Base-by-base conservation (phyloP, 2,329 filamentous ascomycete species). In the Colletotrichum higginsianum region DNA sequence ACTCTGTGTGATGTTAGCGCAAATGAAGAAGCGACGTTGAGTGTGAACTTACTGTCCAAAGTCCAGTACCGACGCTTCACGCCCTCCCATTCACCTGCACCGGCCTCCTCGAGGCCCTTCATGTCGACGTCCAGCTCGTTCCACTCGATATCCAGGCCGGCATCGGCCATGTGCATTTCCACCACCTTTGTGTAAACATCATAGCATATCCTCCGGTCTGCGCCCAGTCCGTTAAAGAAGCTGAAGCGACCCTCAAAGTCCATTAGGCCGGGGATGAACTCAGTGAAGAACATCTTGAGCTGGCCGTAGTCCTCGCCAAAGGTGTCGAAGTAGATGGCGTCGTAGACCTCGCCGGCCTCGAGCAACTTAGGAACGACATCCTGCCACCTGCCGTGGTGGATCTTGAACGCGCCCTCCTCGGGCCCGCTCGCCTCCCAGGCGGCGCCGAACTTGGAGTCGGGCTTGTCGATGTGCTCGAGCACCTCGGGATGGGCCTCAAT, bases 281-380 rank as follows among this genome's bases (percentile, higher is more conserved):
- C 96, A 2, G 89, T 92, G 80, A 98, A 98, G 84, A 98, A 98
- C 71, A 91, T 87, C 57, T 92, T 92, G 38, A 98, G 89, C 80
- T 96, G 93, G 2, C 87, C 86, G 82, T 98, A 99, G 74, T 96
- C 94, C 83, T 99, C 96, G 8, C 95, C 96, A 81, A 98, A 98
- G 0, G 96, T 99, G 79, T 99, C 96, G 78, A 98, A 98, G 85
- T 98, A 99, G 75, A 99, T 94, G 38, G 92, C 94, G 79, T 97
- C 94, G 78, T 96, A 95, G 15, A 90, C 84, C 77, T 92, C 88
- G 12, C 92, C 93, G 50, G 90, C 83, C 71, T 90, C 88, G 1
- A 96, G 83, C 9, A 97, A 84, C 61, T 85, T 84, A 0, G 92
- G 92, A 18, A 95, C 85, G 0, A 96, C 83, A 71, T 96, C 93